Evolutionary conservation across 768 basidiomycete species (phyloP), one percentile per base, ranked within the genome.

Genomic region (Pleurotus pulmonarius): DNA sequence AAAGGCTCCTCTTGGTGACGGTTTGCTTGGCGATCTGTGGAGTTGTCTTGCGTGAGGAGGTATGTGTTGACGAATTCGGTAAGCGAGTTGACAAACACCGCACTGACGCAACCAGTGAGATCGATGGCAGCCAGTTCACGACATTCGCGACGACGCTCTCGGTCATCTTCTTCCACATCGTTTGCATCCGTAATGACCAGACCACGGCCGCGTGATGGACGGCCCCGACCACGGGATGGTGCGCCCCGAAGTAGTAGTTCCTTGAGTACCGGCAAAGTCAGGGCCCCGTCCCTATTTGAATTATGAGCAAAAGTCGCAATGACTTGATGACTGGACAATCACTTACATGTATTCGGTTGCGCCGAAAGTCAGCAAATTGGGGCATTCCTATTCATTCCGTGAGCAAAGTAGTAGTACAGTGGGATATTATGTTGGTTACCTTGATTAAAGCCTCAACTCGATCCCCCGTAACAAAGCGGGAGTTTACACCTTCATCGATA

Each of bases 91-190:
- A 90, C 89, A 66, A 97, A 98, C 1, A 94, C 89, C 18, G 83
- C 83, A 65, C 91, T 94, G 71, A 98, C 90, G 66, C 96, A 98
- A 63, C 95, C 96, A 5, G 95, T 98, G 52, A 98, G 73, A 67
- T 99, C 96, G 49, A 96, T 77, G 3, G 95, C 94, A 67, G 93
- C 86, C 3, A 99, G 74, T 54, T 91, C 86, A 62, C 77, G 85
- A 74, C 83, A 90, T 51, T 88, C 86, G 40, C 82, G 69, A 62
- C 87, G 81, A 51, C 90, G 77, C 56, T 92, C 87, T 56, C 83
- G 80, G 53, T 91, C 89, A 58, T 92, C 87, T 55, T 88, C 89
- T 54, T 94, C 91, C 1, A 71, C 70, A 56, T 90, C 87, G 57
- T 77, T 73, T 5, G 72, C 63, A 40, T 85, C 83, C 25, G 78